Percentiles rank a stretch among this genome's conserved stretches.
phyloP scores from a whole-genome alignment of 306 rosid genomes.

The Prunus padus region DNA sequence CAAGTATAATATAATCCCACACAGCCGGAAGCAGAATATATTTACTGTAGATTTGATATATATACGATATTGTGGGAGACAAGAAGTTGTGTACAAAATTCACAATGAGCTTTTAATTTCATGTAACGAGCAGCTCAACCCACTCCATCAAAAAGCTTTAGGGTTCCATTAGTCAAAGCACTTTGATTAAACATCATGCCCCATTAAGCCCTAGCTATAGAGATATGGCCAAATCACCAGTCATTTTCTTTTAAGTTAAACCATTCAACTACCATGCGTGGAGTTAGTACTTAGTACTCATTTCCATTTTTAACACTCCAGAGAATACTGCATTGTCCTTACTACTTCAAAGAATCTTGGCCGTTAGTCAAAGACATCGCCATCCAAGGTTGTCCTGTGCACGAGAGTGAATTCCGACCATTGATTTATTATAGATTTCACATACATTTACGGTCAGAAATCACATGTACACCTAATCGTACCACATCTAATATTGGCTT shows the following conservation, averaged over 20 bases:
- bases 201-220: not conserved
- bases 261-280: not conserved
- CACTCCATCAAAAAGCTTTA: not conserved
- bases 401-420: too few species aligned
- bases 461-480: too few species aligned
- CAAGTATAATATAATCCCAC: not conserved
- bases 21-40: not conserved
- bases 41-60: not conserved
- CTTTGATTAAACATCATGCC: not conserved
- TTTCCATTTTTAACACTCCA: not conserved
- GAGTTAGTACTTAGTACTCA: not conserved
- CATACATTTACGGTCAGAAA: too few species aligned
- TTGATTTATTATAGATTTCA: too few species aligned
- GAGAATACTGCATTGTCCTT: constrained; percentile 52
- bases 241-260: not conserved
- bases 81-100: not conserved
- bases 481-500: not conserved
- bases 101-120: not conserved
- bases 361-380: not conserved
- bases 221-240: not conserved
- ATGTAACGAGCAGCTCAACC: not conserved
- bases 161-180: constrained; percentile 5
- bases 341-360: not conserved
- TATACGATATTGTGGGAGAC: not conserved
- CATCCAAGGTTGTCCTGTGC: not conserved